Percentiles rank a stretch among this genome's conserved stretches.
phyloP scores from a whole-genome alignment of 1,139 yeast species.

The Hemisphaericaspora lyxosophila region DNA sequence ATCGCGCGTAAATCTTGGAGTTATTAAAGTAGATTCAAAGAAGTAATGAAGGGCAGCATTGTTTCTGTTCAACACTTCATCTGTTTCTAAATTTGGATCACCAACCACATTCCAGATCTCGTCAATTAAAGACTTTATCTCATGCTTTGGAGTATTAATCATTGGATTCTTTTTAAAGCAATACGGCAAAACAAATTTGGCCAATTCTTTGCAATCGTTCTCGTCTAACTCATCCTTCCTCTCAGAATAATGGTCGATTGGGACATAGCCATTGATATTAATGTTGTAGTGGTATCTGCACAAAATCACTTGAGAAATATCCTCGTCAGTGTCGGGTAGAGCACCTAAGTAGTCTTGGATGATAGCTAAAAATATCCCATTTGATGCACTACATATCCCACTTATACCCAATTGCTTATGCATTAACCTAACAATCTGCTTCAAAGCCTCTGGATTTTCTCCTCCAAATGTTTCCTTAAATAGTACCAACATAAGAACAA shows the following conservation, averaged over 20 bases:
- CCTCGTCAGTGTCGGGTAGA: slow-evolving; percentile 46
- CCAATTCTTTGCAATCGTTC: slow-evolving; percentile 54
- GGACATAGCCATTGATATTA: slow-evolving; percentile 54
- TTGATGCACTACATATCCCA: slow-evolving; percentile 64
- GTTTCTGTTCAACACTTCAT: slow-evolving; percentile 42
- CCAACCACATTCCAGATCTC: slow-evolving; percentile 72
- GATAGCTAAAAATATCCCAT: slow-evolving; percentile 62
- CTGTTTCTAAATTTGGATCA: slow-evolving; percentile 50
- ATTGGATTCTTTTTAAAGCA: slow-evolving; percentile 64
- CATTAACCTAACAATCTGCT: slow-evolving; percentile 21
- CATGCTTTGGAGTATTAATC: slow-evolving; percentile 57
- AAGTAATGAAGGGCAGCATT: slow-evolving; percentile 47
- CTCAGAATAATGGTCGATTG: slow-evolving; percentile 66
- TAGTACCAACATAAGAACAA: slow-evolving; percentile 10
- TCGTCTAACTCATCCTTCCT: slow-evolving; percentile 35
- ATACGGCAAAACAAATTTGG: slow-evolving; percentile 61
- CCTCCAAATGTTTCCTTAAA: slow-evolving; percentile 3
- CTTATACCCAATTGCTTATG: slow-evolving; percentile 76
- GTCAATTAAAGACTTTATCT: slow-evolving; percentile 71
- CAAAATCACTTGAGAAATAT: slow-evolving; percentile 69
- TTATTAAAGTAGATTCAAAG: slow-evolving; percentile 48
- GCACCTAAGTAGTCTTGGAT: slow-evolving; percentile 55
- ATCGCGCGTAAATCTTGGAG: slow-evolving; percentile 50
- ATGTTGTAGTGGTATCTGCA: slow-evolving; percentile 76
- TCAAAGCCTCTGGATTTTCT: slow-evolving; percentile 4